These are phyloP conservation scores for Geosmithia flava DNA, from an alignment of 2,329 filamentous ascomycete species.

Conservation along the genomic window DNA sequence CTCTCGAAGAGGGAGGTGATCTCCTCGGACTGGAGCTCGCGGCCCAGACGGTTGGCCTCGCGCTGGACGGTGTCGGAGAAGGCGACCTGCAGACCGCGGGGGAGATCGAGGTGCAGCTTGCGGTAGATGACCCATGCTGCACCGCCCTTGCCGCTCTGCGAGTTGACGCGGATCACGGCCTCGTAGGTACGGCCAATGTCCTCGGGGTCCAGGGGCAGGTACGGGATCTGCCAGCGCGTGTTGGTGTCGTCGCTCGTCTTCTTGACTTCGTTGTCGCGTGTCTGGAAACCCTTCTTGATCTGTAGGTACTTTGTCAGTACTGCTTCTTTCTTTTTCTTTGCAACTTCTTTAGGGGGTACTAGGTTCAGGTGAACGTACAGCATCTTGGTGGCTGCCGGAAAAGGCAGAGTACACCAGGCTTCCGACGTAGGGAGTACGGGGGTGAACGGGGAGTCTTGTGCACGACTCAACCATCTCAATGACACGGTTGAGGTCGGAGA, in stretches of 20 bases:
- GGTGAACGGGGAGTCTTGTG: slow-evolving; percentile 91
- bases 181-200: slow-evolving; percentile 97
- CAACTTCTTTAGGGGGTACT: slow-evolving; percentile 30
- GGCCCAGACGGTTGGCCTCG: slow-evolving; percentile 65
- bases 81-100: slow-evolving; percentile 80
- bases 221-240: slow-evolving; percentile 67
- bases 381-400: slow-evolving; percentile 86
- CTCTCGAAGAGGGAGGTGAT: slow-evolving; percentile 81
- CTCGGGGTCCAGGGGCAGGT: slow-evolving; percentile 82
- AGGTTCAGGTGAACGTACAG: slow-evolving; percentile 16
- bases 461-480: slow-evolving; percentile 84
- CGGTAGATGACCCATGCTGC: slow-evolving; percentile 88
- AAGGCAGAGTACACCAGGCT: slow-evolving; percentile 89
- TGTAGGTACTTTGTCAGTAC: background rate
- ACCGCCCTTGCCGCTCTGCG: slow-evolving; percentile 88
- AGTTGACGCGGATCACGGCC: slow-evolving; percentile 95
- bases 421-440: slow-evolving; percentile 80
- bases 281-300: slow-evolving; percentile 81
- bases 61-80: slow-evolving; percentile 82
- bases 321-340: slow-evolving; percentile 62
- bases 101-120: slow-evolving; percentile 81
- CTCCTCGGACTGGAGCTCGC: slow-evolving; percentile 73
- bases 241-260: slow-evolving; percentile 37
- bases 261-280: slow-evolving; percentile 48
- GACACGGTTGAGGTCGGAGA: slow-evolving; percentile 75